Conservation (phyloP, 306 rosid genomes). For the Cyamopsis tetragonoloba region DNA sequence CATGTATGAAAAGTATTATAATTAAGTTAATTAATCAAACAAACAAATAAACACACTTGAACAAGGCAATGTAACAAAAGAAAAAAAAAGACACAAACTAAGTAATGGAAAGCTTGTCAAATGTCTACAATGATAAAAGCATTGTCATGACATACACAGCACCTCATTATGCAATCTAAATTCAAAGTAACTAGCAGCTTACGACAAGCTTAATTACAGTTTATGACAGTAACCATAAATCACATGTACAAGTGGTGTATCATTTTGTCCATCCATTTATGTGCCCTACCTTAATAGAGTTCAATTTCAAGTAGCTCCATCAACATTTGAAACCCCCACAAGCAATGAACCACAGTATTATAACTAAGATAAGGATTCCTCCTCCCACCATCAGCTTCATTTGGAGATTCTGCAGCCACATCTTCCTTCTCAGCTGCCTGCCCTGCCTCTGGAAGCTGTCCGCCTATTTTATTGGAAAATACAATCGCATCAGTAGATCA, state of each 20-base stretch:
- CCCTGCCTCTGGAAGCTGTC: constrained; percentile 99
- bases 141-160: constrained; percentile 6
- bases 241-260: constrained; percentile 31
- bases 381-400: constrained; percentile 94
- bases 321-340: constrained; percentile 91
- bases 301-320: constrained; percentile 23
- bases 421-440: constrained; percentile 82
- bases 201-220: constrained; percentile 37
- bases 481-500: neutral
- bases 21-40: too few relatives aligned
- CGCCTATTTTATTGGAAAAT: constrained; percentile 50
- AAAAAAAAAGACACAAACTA: neutral
- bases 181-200: constrained; percentile 16
- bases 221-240: constrained; percentile 27
- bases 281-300: constrained; percentile 21
- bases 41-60: neutral
- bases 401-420: constrained; percentile 94
- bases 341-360: constrained; percentile 73
- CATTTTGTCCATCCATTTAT: constrained; percentile 51
- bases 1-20: too few relatives aligned
- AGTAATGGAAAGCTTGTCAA: neutral
- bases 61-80: constrained; percentile 17
- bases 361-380: constrained; percentile 51
- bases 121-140: neutral
- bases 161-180: neutral